Conservation (phyloP, 495 filamentous ascomycete genomes). For the Penicillium coprophilum region DNA sequence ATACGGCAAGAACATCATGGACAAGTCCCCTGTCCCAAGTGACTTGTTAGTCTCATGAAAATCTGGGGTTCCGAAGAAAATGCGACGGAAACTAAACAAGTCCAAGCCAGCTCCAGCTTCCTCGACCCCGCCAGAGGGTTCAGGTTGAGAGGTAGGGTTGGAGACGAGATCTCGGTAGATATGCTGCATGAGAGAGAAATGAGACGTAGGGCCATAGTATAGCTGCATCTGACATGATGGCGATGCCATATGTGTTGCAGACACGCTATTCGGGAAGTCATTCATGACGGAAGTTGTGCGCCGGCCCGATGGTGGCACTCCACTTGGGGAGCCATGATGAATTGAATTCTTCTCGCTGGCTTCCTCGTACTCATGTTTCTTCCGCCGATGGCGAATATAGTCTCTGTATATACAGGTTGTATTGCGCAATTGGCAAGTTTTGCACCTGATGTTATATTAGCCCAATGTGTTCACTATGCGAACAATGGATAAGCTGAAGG, state of each 20-base stretch:
- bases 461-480: neutral
- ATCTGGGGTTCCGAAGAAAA: constrained; percentile 47
- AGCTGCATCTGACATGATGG: constrained; percentile 46
- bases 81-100: constrained; percentile 44
- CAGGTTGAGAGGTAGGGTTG: constrained; percentile 24
- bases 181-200: constrained; percentile 48
- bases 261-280: constrained; percentile 42
- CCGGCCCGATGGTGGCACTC: constrained; percentile 16
- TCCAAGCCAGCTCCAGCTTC: constrained; percentile 48
- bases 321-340: constrained; percentile 19
- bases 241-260: constrained; percentile 47
- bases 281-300: constrained; percentile 28
- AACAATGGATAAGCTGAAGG: neutral
- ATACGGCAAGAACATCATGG: constrained; percentile 39
- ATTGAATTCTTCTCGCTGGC: constrained; percentile 9
- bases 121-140: constrained; percentile 37
- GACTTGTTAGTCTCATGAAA: constrained; percentile 27
- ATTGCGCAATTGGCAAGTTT: constrained; percentile 39
- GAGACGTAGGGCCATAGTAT: constrained; percentile 48
- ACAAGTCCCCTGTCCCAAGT: constrained; percentile 18
- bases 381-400: constrained; percentile 41
- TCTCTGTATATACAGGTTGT: constrained; percentile 43
- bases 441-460: constrained; percentile 26
- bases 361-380: constrained; percentile 29
- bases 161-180: constrained; percentile 42